A percentile compares a stretch with the other conserved stretches of the same genome.
Evolutionary conservation across 108 stramenopile genomes (phyloP).

Genomic region (Cyclotella sp.): DNA sequence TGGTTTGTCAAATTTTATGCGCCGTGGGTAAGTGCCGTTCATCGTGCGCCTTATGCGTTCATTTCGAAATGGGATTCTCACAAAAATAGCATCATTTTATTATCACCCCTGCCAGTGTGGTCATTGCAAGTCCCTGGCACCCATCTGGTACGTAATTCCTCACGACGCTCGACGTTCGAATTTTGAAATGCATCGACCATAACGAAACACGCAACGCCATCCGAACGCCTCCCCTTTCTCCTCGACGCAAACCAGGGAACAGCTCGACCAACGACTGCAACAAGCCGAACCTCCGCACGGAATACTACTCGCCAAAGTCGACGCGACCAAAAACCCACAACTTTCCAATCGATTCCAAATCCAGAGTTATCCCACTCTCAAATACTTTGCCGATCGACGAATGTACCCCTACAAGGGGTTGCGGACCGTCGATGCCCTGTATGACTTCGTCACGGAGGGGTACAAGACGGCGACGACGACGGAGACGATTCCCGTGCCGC

Average conservation of each 20-base stretch:
- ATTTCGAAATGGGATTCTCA: not conserved
- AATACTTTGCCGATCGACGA: conserved; percentile 65
- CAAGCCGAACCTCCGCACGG: conserved; percentile 42
- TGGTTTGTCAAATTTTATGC: conserved; percentile 61
- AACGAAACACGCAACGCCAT: too few relatives aligned
- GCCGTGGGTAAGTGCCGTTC: conserved; percentile 40
- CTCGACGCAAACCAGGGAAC: conserved; percentile 44
- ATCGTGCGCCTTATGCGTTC: not conserved
- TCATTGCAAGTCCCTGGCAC: conserved; percentile 53
- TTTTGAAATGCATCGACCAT: too few relatives aligned
- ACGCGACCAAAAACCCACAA: conserved; percentile 47
- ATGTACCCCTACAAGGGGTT: conserved; percentile 59
- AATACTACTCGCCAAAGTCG: conserved; percentile 61
- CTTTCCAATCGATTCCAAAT: conserved; percentile 59
- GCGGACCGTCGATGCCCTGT: conserved; percentile 42
- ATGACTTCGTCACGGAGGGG: conserved; percentile 51
- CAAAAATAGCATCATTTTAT: not conserved
- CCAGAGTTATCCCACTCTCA: conserved; percentile 51
- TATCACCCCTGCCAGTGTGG: conserved; percentile 17
- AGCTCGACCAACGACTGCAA: conserved; percentile 40
- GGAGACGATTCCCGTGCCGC: conserved; percentile 39
- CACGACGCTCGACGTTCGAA: too few relatives aligned
- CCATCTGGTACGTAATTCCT: conserved; percentile 39
- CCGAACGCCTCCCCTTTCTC: too few relatives aligned
- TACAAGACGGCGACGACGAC: conserved; percentile 32